Base-by-base conservation (phyloP, 1,284 basidiomycete genomes). In the Meripilus lineatus region DNA sequence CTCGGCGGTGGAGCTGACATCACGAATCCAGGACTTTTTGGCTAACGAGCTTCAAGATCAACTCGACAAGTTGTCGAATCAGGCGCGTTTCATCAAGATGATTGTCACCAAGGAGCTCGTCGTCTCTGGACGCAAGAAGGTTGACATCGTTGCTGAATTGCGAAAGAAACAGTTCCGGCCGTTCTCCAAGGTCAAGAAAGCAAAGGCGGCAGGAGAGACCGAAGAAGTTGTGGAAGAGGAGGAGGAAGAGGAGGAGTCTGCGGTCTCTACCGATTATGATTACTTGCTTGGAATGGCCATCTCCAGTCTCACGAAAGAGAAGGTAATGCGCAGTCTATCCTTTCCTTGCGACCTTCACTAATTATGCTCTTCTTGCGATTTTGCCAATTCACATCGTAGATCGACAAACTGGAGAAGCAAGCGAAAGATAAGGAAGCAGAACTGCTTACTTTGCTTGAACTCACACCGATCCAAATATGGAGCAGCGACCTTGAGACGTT, bases 31-130 rank as follows among this genome's bases (percentile, higher is more conserved):
- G 92, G 91, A 95, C 63, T 76, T 79, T 64, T 74, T 96, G 41
- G 90, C 93, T 10, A 81, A 84, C 52, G 88, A 96, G 58, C 74
- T 99, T 25, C 89, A 93, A 60, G 70, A 69, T 38, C 79, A 83
- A 46, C 86, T 92, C 53, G 93, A 98, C 59, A 85, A 79, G 50
- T 72, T 98, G 8, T 86, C 84, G 45, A 99, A 99, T 63, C 96
- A 99, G 66, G 95, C 93, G 14, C 88, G 94, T 22, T 99, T 99
- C 68, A 84, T 99, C 37, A 78, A 92, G 62, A 94, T 97, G 93
- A 97, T 99, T 59, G 80, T 99, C 50, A 79, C 84, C 52, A 89
- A 83, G 61, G 74, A 93, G 61, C 77, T 99, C n/a, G 66, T 79
- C n/a, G 84, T 99, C 21, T 82, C 84, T n/a, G 93, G 90, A 59